Evolutionary conservation across 208 protist species (phyloP).

Genomic region (Acanthamoeba sp.): DNA sequence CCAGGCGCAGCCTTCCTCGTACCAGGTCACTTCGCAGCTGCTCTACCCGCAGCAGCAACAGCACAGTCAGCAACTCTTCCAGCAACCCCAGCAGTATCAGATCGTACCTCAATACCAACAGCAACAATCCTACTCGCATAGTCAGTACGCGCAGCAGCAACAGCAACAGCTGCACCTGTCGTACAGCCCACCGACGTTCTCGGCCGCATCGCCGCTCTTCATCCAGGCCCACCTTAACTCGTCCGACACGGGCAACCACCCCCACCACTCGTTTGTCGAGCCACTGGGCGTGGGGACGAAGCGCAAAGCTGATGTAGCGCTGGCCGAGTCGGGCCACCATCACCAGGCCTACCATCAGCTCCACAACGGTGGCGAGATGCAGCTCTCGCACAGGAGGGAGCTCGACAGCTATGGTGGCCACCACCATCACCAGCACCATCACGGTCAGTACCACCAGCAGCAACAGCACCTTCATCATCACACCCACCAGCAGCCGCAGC

Average conservation of each 20-base stretch:
- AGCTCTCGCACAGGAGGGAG: neutral
- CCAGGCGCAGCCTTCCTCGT: neutral
- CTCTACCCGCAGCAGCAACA: neutral
- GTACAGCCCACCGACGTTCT: neutral
- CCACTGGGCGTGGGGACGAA: neutral
- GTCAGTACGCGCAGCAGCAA: neutral
- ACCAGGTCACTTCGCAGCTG: neutral
- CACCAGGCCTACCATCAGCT: neutral
- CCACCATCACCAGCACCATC: neutral
- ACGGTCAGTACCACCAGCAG: neutral
- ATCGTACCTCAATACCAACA: neutral
- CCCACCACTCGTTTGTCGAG: neutral
- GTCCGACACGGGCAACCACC: neutral
- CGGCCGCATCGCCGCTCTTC: neutral
- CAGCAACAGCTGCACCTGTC: neutral
- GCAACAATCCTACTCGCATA: neutral
- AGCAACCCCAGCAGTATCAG: neutral
- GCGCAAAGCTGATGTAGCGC: neutral
- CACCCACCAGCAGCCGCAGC: neutral
- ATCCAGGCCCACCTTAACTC: neutral
- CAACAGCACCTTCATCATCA: neutral
- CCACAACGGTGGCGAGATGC: neutral
- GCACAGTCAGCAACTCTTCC: neutral
- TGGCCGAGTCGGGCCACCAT: neutral
- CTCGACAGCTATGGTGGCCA: neutral